Evolutionary conservation across 257 asterid species (phyloP).

Genomic region (Forsythia suspensa): DNA sequence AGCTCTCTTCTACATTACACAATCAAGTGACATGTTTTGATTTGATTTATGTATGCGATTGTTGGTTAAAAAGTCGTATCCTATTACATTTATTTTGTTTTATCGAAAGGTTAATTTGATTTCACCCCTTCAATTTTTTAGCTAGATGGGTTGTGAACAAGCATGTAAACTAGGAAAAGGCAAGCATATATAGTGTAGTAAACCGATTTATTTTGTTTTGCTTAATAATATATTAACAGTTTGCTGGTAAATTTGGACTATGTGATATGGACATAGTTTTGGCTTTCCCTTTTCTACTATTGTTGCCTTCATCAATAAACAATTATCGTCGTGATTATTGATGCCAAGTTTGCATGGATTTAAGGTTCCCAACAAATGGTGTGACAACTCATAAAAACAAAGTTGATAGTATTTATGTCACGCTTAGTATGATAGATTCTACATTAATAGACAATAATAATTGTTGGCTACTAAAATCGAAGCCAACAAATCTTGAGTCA

Average conservation of each 20-base stretch:
- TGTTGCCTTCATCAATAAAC: too few species aligned
- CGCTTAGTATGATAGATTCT: too few species aligned
- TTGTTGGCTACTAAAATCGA: too few species aligned
- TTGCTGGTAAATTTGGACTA: background rate
- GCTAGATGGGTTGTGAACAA: slow-evolving; percentile 13
- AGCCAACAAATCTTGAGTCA: too few species aligned
- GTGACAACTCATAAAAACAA: too few species aligned
- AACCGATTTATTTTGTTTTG: too few species aligned
- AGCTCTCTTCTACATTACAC: background rate
- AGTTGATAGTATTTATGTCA: too few species aligned
- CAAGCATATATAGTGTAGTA: too few species aligned
- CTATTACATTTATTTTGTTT: too few species aligned
- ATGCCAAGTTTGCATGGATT: background rate
- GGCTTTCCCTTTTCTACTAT: background rate
- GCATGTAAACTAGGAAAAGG: background rate
- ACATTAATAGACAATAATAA: too few species aligned
- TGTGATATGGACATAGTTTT: background rate
- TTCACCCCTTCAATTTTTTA: slow-evolving; percentile 12
- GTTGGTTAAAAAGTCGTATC: background rate
- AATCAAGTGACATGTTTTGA: background rate
- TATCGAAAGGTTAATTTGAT: slow-evolving; percentile 3
- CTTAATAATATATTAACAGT: too few species aligned
- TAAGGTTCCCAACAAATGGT: background rate
- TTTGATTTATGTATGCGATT: background rate
- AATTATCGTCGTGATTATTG: background rate